phyloP scores from a whole-genome alignment of 75 land plant species.

The Pinus taeda region DNA sequence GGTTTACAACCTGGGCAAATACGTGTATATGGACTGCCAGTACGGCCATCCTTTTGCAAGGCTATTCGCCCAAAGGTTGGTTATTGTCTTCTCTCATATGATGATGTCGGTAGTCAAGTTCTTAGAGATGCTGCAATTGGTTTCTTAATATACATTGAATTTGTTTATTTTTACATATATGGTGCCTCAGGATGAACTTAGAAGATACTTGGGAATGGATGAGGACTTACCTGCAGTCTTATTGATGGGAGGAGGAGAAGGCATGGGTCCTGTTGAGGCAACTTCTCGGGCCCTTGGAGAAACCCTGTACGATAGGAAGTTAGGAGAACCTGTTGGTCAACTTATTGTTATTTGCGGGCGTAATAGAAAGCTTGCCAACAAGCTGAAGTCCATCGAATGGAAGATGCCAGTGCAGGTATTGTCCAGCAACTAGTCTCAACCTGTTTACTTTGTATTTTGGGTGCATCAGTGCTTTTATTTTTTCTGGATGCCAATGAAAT shows the following conservation, averaged over 20 bases:
- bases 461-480: no score
- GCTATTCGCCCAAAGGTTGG: slow-evolving; percentile 74
- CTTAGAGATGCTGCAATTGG: background rate
- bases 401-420: slow-evolving; percentile 74
- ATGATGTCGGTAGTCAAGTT: background rate
- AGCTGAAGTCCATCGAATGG: slow-evolving; percentile 56
- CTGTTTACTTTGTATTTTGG: no score
- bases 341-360: slow-evolving; percentile 82
- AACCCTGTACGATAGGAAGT: slow-evolving; percentile 41
- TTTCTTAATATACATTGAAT: background rate
- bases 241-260: slow-evolving; percentile 94
- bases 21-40: slow-evolving; percentile 92
- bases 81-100: background rate
- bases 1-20: slow-evolving; percentile 73
- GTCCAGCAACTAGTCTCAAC: background rate
- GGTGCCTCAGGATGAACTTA: slow-evolving; percentile 50
- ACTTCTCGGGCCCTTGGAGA: slow-evolving; percentile 76
- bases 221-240: slow-evolving; percentile 70
- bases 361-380: slow-evolving; percentile 50
- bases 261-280: slow-evolving; percentile 89
- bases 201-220: slow-evolving; percentile 75
- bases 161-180: background rate
- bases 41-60: slow-evolving; percentile 80
- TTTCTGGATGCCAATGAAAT: no score
- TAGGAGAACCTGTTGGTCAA: slow-evolving; percentile 61